Conservation (phyloP, 306 rosid species). For the Lagenaria siceraria region DNA sequence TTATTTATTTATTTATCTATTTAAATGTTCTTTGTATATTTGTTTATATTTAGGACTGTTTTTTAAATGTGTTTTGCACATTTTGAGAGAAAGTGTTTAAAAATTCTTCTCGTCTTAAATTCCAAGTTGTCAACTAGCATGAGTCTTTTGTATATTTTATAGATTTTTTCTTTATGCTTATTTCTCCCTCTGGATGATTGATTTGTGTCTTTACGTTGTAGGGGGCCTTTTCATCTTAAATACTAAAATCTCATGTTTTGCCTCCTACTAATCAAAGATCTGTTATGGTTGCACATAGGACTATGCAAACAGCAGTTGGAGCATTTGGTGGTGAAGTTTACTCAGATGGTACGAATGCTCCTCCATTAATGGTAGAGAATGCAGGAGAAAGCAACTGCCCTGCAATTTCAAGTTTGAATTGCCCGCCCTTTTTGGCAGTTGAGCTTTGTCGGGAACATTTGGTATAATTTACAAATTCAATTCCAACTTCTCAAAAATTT, state of each 20-base stretch:
- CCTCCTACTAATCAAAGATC: neutral
- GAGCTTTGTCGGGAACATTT: slow-evolving; percentile 84
- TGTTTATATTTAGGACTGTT: neutral
- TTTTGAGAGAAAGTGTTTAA: neutral
- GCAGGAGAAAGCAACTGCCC: slow-evolving; percentile 43
- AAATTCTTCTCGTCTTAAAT: neutral
- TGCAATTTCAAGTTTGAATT: slow-evolving; percentile 57
- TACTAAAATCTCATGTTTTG: neutral
- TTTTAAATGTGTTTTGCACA: neutral
- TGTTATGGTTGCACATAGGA: slow-evolving; percentile 38
- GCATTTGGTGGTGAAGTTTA: slow-evolving; percentile 66
- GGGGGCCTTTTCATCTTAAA: neutral
- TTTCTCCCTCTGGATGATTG: neutral
- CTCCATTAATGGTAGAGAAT: slow-evolving; percentile 61
- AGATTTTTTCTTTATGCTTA: neutral
- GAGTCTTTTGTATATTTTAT: neutral
- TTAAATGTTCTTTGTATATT: neutral
- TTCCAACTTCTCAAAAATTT: neutral
- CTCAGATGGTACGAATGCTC: slow-evolving; percentile 35
- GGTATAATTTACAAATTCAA: slow-evolving; percentile 30
- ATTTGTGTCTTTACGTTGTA: neutral
- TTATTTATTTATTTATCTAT: neutral
- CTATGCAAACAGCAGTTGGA: slow-evolving; percentile 97
- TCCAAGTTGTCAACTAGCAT: neutral
- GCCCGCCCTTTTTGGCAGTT: slow-evolving; percentile 68